phyloP scores from a whole-genome alignment of 352 stramenopile genomes.

The Phytophthora melonis region DNA sequence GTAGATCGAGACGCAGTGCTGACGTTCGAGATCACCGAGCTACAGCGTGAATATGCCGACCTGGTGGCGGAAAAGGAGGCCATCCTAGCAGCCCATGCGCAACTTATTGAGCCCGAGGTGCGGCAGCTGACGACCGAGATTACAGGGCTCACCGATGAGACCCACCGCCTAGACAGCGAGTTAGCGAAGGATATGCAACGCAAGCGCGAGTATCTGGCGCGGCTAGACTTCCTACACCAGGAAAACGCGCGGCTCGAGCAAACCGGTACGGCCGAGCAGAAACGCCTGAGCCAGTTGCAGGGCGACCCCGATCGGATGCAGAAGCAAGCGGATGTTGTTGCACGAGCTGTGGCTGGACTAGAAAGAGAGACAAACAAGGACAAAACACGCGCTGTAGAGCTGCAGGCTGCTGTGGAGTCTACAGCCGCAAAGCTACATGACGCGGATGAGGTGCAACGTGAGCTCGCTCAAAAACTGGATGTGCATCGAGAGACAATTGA shows the following conservation, averaged over 20 bases:
- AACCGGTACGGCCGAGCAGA: conserved; percentile 53
- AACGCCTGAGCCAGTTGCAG: conserved; percentile 72
- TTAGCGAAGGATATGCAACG: conserved; percentile 74
- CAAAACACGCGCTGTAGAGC: conserved; percentile 38
- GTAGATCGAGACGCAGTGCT: conserved; percentile 85
- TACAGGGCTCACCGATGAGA: conserved; percentile 70
- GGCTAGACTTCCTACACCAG: conserved; percentile 65
- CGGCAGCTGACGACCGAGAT: conserved; percentile 78
- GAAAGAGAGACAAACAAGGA: conserved; percentile 75
- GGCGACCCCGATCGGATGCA: conserved; percentile 83
- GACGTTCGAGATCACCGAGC: conserved; percentile 89
- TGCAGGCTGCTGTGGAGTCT: conserved; percentile 50
- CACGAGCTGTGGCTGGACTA: conserved; percentile 77
- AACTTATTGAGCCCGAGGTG: conserved; percentile 88
- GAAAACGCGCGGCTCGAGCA: conserved; percentile 75
- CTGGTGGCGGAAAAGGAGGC: conserved; percentile 76
- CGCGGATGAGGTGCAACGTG: conserved; percentile 79
- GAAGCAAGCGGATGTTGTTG: conserved; percentile 89
- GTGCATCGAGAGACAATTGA: conserved; percentile 92
- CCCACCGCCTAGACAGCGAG: conserved; percentile 71
- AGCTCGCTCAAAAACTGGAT: conserved; percentile 88
- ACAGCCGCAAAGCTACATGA: conserved; percentile 75
- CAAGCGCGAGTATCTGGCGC: conserved; percentile 67
- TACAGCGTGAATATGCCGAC: conserved; percentile 85
- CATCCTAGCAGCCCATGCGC: conserved; percentile 78